Percentiles rank a stretch among this genome's conserved stretches.
phyloP scores from a whole-genome alignment of 2,329 filamentous ascomycete species.

The Rutstroemia sp. region DNA sequence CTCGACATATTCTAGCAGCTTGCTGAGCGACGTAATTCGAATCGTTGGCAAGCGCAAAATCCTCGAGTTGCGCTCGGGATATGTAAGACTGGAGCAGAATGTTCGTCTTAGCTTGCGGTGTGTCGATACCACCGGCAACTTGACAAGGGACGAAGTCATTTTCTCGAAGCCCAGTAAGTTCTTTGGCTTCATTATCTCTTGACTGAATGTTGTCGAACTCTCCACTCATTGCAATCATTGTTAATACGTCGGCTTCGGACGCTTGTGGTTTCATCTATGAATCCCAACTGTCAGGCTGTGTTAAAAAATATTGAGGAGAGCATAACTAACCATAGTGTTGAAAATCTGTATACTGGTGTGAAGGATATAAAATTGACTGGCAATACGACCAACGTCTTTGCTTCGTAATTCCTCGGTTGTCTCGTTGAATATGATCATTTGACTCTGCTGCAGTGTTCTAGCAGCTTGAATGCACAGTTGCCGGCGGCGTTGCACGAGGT shows the following conservation, averaged over 20 bases:
- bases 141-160: conserved; percentile 62
- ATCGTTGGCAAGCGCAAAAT: conserved; percentile 90
- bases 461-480: conserved; percentile 86
- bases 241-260: conserved; percentile 84
- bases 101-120: conserved; percentile 86
- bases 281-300: background rate
- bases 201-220: conserved; percentile 98
- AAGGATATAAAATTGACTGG: conserved; percentile 93
- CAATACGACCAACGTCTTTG: conserved; percentile 93
- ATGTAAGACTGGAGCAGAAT: conserved; percentile 93
- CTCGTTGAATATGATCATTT: conserved; percentile 99
- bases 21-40: conserved; percentile 94
- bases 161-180: conserved; percentile 67
- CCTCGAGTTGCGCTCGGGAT: conserved; percentile 77
- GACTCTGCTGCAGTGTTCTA: conserved; percentile 76
- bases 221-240: conserved; percentile 95
- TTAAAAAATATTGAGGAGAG: background rate
- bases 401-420: conserved; percentile 84
- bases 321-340: conserved; percentile 58
- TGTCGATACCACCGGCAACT: conserved; percentile 61
- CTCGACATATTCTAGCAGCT: conserved; percentile 85
- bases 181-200: conserved; percentile 81
- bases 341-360: conserved; percentile 94
- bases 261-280: conserved; percentile 66
- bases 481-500: conserved; percentile 75